These are phyloP conservation scores for Silene coronaria DNA, from an alignment of 179 eudicot genomes.

Conservation along the genomic window DNA sequence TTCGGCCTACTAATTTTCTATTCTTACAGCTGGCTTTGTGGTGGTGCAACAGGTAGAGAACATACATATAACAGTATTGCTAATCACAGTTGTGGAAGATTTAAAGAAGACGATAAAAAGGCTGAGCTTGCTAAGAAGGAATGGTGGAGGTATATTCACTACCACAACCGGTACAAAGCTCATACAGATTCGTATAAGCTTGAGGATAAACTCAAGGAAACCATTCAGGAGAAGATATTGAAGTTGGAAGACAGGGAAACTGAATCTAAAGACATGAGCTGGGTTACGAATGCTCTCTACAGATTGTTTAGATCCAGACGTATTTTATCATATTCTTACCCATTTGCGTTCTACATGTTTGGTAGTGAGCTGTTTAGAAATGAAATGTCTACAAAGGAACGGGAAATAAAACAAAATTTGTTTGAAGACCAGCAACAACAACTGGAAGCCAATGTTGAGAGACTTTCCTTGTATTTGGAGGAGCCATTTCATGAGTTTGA, in stretches of 20 bases:
- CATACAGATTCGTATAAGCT: conserved; percentile 61
- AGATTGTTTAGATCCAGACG: conserved; percentile 66
- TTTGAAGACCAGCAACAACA: conserved; percentile 89
- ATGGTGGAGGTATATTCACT: conserved; percentile 60
- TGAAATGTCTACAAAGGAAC: conserved; percentile 48
- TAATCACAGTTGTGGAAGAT: conserved; percentile 70
- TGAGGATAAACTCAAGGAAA: conserved; percentile 51
- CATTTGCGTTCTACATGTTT: conserved; percentile 80
- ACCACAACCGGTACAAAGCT: conserved; percentile 59
- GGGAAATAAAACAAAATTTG: conserved; percentile 50
- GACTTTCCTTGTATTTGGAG: conserved; percentile 55
- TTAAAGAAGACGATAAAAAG: conserved; percentile 45
- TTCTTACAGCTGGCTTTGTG: conserved; percentile 66
- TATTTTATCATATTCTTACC: conserved; percentile 59
- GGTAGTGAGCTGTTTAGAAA: conserved; percentile 55
- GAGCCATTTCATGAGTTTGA: conserved; percentile 50
- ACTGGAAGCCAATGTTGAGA: conserved; percentile 64
- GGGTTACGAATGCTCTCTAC: conserved; percentile 54
- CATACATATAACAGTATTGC: conserved; percentile 54
- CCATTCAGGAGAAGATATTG: conserved; percentile 35
- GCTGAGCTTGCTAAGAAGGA: conserved; percentile 44
- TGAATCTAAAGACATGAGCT: conserved; percentile 40
- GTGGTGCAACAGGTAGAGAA: conserved; percentile 51
- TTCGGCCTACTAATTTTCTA: background rate
- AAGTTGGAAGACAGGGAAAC: conserved; percentile 44